A percentile compares a stretch with the other conserved stretches of the same genome.
Conservation (phyloP, 192 early-diverging fungal species). For the Funneliformis mosseae region DNA sequence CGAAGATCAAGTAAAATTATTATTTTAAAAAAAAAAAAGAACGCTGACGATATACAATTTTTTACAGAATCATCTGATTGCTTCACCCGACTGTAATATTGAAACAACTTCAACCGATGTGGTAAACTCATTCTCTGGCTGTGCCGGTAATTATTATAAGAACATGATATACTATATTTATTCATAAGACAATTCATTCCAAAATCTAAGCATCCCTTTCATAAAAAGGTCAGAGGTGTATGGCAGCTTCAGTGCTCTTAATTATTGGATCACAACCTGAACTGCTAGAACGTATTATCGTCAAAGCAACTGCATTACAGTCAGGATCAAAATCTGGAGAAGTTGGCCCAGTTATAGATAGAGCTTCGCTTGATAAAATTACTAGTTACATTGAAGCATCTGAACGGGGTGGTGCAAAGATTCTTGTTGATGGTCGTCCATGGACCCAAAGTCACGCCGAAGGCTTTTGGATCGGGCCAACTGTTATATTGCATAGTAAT, state of each 20-base stretch:
- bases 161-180: conserved; percentile 28
- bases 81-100: conserved; percentile 72
- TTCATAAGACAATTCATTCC: not conserved
- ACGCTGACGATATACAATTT: conserved; percentile 16
- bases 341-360: conserved; percentile 81
- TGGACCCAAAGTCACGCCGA: conserved; percentile 38
- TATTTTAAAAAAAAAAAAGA: not conserved
- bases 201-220: not conserved
- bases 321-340: conserved; percentile 56
- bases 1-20: not conserved
- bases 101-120: conserved; percentile 80
- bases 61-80: conserved; percentile 74
- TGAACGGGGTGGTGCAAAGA: conserved; percentile 53
- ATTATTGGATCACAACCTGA: conserved; percentile 69
- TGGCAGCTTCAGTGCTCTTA: conserved; percentile 74
- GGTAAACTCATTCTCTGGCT: conserved; percentile 75
- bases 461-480: conserved; percentile 79
- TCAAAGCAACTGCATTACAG: conserved; percentile 53
- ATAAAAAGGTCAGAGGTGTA: conserved; percentile 67
- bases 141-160: conserved; percentile 46
- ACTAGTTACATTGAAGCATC: conserved; percentile 61
- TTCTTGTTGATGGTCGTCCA: conserved; percentile 72
- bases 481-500: conserved; percentile 63
- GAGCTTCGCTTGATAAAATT: conserved; percentile 62
- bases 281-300: conserved; percentile 64